Base-by-base conservation (phyloP, 495 filamentous ascomycete species). In the Parathielavia appendiculata region DNA sequence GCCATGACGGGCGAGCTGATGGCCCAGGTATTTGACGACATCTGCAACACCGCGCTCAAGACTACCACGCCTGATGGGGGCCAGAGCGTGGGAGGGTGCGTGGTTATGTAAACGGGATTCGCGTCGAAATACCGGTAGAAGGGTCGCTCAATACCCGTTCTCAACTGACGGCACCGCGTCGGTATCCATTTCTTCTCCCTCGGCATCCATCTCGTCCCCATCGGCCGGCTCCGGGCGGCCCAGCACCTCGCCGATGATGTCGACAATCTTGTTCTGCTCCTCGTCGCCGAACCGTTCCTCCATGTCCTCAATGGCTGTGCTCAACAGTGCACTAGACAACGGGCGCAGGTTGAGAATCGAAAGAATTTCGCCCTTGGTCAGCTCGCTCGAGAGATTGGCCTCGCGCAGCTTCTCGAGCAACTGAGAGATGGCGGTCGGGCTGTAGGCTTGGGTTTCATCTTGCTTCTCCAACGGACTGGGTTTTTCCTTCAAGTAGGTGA, bases 1-100 rank as follows among this genome's bases (percentile, higher is more conserved):
- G 90, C 91, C 35, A 70, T 87, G 23, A 95, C 89, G n/a, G 91
- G 91, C 4, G 90, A 96, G 72, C 72, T 91, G 54, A 72, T 91
- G 55, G 69, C 75, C 57, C 81, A 88, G 69, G 84, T 82, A 0
- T 88, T 88, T 64, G 87, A 91, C 66, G 88, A 92, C 71, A 77
- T 92, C n/a, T 87, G 85, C 52, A 77, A 72, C 57, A 82, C 86
- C n/a, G 88, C 87, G 4, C 79, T 79, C 13, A 80, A 83, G 74
- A 84, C 82, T 16, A 83, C 73, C 1, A 83, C 69, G 40, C 41
- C 53, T 4, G 69, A 68, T 30, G 75, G 74, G 14, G 76, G 74
- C 13, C 75, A 78, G 59, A 75, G 69, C 60, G 72, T 76, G 32
- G 76, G 72, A 2, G 71, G 71, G 0, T 79, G 77, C 56, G 54